Evolutionary conservation across 2,329 filamentous ascomycete genomes (phyloP).

Genomic region (Alternaria incomplexa): DNA sequence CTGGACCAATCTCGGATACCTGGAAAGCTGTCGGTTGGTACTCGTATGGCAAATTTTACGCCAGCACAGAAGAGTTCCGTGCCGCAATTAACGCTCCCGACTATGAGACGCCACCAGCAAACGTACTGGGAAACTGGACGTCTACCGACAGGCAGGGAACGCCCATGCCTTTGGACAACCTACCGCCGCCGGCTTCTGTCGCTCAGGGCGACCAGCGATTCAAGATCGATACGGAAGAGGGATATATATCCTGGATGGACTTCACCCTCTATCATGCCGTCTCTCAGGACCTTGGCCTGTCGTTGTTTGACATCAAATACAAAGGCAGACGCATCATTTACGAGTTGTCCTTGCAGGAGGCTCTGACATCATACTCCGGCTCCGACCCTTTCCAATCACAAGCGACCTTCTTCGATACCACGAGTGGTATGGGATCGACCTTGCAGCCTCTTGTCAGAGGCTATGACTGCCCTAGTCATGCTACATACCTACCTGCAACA

Average conservation of each 20-base stretch:
- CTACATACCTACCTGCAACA: conserved; percentile 58
- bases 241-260: conserved; percentile 60
- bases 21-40: conserved; percentile 62
- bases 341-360: conserved; percentile 62
- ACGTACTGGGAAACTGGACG: conserved; percentile 58
- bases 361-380: conserved; percentile 60
- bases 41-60: conserved; percentile 62
- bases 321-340: conserved; percentile 63
- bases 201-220: conserved; percentile 52
- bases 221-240: conserved; percentile 50
- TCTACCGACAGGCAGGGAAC: conserved; percentile 52
- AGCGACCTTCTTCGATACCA: conserved; percentile 56
- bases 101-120: conserved; percentile 56
- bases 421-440: conserved; percentile 57
- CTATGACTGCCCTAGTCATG: conserved; percentile 61
- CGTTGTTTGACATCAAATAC: conserved; percentile 60
- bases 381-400: conserved; percentile 56
- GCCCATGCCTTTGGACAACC: conserved; percentile 55
- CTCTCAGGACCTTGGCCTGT: conserved; percentile 56
- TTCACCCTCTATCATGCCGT: conserved; percentile 61
- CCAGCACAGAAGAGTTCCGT: conserved; percentile 57
- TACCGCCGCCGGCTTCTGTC: conserved; percentile 60
- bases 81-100: conserved; percentile 51
- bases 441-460: conserved; percentile 52
- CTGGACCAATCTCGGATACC: conserved; percentile 56